A percentile compares a stretch with the other conserved stretches of the same genome.
phyloP scores from a whole-genome alignment of 352 stramenopile species.

The Peronospora belbahrii region DNA sequence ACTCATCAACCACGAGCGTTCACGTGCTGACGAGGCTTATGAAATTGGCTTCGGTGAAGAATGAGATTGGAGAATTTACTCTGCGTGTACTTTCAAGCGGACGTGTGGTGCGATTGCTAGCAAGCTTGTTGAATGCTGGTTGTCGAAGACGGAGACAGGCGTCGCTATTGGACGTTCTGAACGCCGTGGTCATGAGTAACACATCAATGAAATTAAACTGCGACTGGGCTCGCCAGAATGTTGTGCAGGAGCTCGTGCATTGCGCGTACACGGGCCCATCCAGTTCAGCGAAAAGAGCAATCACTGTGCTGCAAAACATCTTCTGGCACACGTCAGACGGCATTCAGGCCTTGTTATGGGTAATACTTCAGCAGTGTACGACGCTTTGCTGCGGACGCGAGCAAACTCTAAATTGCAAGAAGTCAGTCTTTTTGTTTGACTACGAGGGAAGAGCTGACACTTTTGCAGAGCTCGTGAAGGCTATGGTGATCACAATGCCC shows the following conservation, averaged over 20 bases:
- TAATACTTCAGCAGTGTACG: slow-evolving; percentile 49
- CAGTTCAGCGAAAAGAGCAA: slow-evolving; percentile 15
- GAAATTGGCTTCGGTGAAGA: slow-evolving; percentile 18
- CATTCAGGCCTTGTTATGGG: slow-evolving; percentile 32
- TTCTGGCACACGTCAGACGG: slow-evolving; percentile 8
- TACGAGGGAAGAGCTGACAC: slow-evolving; percentile 24
- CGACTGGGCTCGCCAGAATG: slow-evolving; percentile 39
- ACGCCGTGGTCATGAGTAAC: slow-evolving; percentile 20
- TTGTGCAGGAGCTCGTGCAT: slow-evolving; percentile 38
- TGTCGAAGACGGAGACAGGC: slow-evolving; percentile 20
- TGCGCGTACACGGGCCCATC: slow-evolving; percentile 29
- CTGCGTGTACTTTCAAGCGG: slow-evolving; percentile 35
- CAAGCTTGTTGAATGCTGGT: slow-evolving; percentile 21
- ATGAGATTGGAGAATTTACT: slow-evolving; percentile 30
- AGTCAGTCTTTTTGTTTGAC: background rate
- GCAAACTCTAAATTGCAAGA: background rate
- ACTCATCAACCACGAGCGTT: slow-evolving; percentile 4
- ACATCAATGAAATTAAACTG: slow-evolving; percentile 5
- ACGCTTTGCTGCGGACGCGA: slow-evolving; percentile 47
- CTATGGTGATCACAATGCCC: slow-evolving; percentile 25
- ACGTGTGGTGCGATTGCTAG: slow-evolving; percentile 26
- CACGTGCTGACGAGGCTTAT: slow-evolving; percentile 19
- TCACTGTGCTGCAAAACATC: slow-evolving; percentile 32
- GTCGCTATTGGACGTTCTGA: slow-evolving; percentile 35
- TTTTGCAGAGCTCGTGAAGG: slow-evolving; percentile 43